Evolutionary conservation across 2,329 filamentous ascomycete species (phyloP), one percentile per base, ranked within the genome.

Genomic region (Nothophoma quercina): DNA sequence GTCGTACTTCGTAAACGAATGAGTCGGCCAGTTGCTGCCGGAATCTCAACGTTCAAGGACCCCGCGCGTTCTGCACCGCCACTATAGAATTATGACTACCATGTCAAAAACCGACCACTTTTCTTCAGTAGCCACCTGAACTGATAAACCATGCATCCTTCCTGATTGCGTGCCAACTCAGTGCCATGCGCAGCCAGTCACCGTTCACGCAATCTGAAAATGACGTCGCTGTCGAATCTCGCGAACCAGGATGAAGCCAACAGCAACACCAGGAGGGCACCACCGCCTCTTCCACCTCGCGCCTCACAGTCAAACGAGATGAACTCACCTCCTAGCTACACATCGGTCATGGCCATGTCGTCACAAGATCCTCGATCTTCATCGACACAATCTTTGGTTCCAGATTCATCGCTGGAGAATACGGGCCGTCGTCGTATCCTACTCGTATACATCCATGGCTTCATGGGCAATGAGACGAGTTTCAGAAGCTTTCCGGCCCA

Each of bases 401-500:
- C 78, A 19, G 68, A 74, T 25, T 63, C 64, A 10, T 61, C 71
- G 4, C 33, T 53, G 25, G 63, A 67, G 12, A 60, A 69, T 22
- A 56, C 62, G 8, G 70, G 72, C n/a, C 70, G 75, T 19, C 77
- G 85, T 41, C 82, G 80, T 21, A 79, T 97, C 19, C 81, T 97
- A 1, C 71, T 96, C 18, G 79, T 96, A 45, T 96, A 92, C 70
- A 86, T 96, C 49, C 93, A 96, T 77, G 92, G 93, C 55, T 96
- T 96, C 76, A 88, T 95, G 81, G 92, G 93, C 43, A 88, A 90
- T 54, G 90, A 95, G 72, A 88, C 89, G 25, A 96, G 90, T 51
- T 97, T 97, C 70, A 85, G 87, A 56, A 90, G 88, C 35, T 96
- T 97, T 64, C 93, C 93, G 0, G 89, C 89, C 7, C 91, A 96